Base-by-base conservation (phyloP, 1,139 yeast genomes). In the Eremothecium coryli region DNA sequence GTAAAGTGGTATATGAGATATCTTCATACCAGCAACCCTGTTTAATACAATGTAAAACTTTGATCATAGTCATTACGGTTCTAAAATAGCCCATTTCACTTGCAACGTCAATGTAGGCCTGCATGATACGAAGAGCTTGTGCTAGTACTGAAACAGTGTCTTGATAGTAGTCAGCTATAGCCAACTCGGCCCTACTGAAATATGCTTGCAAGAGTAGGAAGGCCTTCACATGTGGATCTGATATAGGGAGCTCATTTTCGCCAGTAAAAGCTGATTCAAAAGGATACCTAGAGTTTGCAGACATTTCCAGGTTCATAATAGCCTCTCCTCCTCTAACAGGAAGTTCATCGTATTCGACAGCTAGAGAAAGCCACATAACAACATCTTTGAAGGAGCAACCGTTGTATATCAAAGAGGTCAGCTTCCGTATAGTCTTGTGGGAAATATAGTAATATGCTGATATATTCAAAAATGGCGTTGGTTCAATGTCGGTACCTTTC, bases 311-410 rank as follows among this genome's bases (percentile, higher is more conserved):
- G 58, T 90, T 90, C 62, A 88, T 80, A 42, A 88, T 65, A 51
- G 88, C 96, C 62, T 90, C 97, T 26, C 95, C 95, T 52, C 90
- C 97, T 46, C 97, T 72, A 1, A 94, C 88, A 2, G 97, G 94
- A 26, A 88, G 62, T 48, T 86, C 97, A 54, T 88, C 88, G 52
- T 85, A 90, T 59, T 90, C 99, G 0, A 79, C 65, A 0, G 97
- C 95, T 41, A 78, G 73, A 31, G 93, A 71, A 33, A 90, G 64
- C 66, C 81, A 70, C 45, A 70, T 69, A 41, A 90, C 63, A 49
- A 90, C 78, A 18, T 82, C 80, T 45, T 82, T 67, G 49, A 85
- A 78, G 4, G 71, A 56, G 10, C 79, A 73, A 10, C 66, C 58
- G 1, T 64, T 61, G 16, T 54, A 60, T 15, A 85, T 65, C 23